These are phyloP conservation scores for Spencermartinsiella ligniputridi DNA, from an alignment of 1,139 yeast species.

Conservation along the genomic window DNA sequence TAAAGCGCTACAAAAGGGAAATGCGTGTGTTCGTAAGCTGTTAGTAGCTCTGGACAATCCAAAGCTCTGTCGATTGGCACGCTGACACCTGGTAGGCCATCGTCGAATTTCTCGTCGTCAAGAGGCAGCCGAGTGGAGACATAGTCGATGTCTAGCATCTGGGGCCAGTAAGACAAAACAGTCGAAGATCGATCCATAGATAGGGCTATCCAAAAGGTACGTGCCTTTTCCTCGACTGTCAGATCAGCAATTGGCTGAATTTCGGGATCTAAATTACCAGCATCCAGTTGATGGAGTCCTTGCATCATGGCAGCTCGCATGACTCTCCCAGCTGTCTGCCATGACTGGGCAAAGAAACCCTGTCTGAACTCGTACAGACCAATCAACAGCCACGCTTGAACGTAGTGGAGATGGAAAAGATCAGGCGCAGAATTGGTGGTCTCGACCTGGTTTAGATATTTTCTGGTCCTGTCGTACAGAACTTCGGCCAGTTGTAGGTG, in stretches of 20 bases:
- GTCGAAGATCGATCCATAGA: constrained; percentile 26
- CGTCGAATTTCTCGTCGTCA: constrained; percentile 23
- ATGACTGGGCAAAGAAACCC: constrained; percentile 29
- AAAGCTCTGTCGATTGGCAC: constrained; percentile 13
- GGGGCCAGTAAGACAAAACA: constrained; percentile 30
- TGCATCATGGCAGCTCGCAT: constrained; percentile 25
- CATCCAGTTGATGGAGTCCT: constrained; percentile 23
- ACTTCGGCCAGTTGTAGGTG: constrained; percentile 17
- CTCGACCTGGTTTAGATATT: constrained; percentile 21
- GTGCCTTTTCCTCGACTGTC: constrained; percentile 27
- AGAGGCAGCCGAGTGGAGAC: constrained; percentile 26
- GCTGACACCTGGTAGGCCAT: constrained; percentile 11
- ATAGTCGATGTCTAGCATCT: constrained; percentile 19
- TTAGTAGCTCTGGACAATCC: constrained; percentile 16
- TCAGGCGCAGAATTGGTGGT: constrained; percentile 18
- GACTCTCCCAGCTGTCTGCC: constrained; percentile 31
- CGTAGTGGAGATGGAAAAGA: constrained; percentile 20
- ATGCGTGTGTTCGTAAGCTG: constrained; percentile 1
- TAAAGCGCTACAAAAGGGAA: neutral
- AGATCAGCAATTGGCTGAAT: constrained; percentile 1
- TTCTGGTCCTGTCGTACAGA: constrained; percentile 26
- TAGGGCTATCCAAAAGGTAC: constrained; percentile 30
- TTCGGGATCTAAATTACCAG: constrained; percentile 7
- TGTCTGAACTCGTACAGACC: constrained; percentile 25
- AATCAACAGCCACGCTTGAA: constrained; percentile 27